Evolutionary conservation across 1,284 basidiomycete species (phyloP).

Genomic region (Austroboletus novae-zelandiae): DNA sequence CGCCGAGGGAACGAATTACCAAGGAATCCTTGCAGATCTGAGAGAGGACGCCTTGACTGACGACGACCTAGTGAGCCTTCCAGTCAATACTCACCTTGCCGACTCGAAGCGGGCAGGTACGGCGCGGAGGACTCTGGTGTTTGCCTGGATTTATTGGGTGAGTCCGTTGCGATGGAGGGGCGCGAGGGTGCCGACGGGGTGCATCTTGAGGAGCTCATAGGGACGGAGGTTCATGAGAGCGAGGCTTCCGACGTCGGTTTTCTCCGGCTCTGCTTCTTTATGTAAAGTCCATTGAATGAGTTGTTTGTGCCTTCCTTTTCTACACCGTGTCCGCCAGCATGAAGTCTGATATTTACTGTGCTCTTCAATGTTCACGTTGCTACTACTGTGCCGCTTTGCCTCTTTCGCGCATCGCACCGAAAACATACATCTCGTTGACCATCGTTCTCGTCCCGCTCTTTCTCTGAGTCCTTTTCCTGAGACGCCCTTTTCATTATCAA

Average conservation of each 20-base stretch:
- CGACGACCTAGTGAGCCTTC: constrained; percentile 61
- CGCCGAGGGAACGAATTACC: constrained; percentile 40
- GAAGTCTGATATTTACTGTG: no score
- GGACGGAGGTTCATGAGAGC: constrained; percentile 52
- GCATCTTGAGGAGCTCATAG: constrained; percentile 66
- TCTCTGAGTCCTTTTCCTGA: no score
- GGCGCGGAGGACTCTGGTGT: constrained; percentile 33
- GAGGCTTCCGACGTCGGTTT: no score
- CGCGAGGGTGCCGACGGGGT: constrained; percentile 42
- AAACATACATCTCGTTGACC: no score
- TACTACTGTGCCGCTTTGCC: no score
- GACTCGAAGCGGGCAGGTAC: no score
- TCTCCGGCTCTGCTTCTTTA: no score
- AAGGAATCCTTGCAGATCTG: constrained; percentile 53
- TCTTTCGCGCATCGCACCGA: no score
- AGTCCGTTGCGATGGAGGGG: constrained; percentile 42
- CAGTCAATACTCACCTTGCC: constrained; percentile 48
- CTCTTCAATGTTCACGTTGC: background rate
- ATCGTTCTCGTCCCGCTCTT: no score
- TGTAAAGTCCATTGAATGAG: no score
- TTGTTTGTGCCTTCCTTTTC: no score
- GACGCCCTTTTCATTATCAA: no score
- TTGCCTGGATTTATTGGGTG: constrained; percentile 53
- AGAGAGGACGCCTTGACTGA: constrained; percentile 53
- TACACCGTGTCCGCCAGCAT: background rate